These are phyloP conservation scores for Daldinia grandis DNA, from an alignment of 495 filamentous ascomycete genomes.

Conservation along the genomic window DNA sequence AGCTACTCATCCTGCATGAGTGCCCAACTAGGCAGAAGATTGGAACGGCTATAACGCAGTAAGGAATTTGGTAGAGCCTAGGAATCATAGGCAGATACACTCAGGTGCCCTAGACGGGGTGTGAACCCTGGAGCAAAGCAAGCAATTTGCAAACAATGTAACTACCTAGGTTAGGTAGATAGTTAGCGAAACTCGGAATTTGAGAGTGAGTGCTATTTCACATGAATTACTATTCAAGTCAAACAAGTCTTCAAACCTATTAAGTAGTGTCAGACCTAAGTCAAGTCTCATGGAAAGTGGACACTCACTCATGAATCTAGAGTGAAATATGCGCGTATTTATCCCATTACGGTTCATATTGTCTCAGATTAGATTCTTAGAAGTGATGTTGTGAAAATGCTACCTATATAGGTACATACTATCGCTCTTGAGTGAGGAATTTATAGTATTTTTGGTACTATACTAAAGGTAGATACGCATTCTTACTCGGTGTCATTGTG, in stretches of 20 bases:
- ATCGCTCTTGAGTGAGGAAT: too few relatives aligned
- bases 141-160: conserved; percentile 23
- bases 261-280: neutral
- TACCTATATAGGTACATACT: neutral
- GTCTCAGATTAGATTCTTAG: neutral
- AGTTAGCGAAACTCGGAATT: conserved; percentile 9
- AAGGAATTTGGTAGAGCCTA: conserved; percentile 13
- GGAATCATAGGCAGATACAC: neutral
- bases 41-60: neutral
- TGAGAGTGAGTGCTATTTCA: neutral
- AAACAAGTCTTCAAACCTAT: neutral
- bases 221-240: neutral
- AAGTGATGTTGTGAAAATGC: neutral
- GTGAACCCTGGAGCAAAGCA: conserved; percentile 9
- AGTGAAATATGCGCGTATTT: neutral
- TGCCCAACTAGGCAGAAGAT: conserved; percentile 31
- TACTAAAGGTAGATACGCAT: neutral
- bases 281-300: neutral
- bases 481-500: neutral
- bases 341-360: neutral
- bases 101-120: conserved; percentile 19
- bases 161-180: too few relatives aligned
- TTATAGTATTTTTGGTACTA: too few relatives aligned
- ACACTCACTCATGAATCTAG: neutral
- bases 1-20: conserved; percentile 26